Conservation (phyloP, 495 filamentous ascomycete genomes). For the Aspergillus saccharolyticus region DNA sequence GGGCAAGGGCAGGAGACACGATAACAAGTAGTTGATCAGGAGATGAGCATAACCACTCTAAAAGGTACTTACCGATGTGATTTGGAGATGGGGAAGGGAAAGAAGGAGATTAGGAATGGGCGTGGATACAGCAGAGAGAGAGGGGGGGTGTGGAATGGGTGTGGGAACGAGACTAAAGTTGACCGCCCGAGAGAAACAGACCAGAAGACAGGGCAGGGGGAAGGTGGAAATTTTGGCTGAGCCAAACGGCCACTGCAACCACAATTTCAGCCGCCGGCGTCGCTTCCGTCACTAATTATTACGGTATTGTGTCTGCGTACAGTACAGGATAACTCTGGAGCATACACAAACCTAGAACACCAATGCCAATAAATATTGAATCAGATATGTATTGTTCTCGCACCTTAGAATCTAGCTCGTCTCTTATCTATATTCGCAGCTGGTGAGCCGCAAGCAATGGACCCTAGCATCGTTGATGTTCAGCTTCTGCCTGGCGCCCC, state of each 20-base stretch:
- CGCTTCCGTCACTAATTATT: constrained; percentile 31
- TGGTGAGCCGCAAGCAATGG: not conserved
- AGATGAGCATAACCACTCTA: too few species aligned
- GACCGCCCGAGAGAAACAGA: constrained; percentile 8
- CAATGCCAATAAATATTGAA: too few species aligned
- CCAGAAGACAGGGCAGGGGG: constrained; percentile 13
- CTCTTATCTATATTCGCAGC: not conserved
- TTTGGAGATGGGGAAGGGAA: constrained; percentile 15
- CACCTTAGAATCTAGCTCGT: too few species aligned
- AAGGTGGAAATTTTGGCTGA: constrained; percentile 27
- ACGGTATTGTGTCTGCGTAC: not conserved
- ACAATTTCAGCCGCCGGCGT: constrained; percentile 31
- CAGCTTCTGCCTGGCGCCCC: constrained; percentile 11
- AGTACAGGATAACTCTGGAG: too few species aligned
- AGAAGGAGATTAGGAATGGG: constrained; percentile 10
- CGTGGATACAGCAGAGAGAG: constrained; percentile 9
- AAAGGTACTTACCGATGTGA: constrained; percentile 10
- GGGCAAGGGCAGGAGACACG: not conserved
- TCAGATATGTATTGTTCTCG: too few species aligned
- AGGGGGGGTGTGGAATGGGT: not conserved
- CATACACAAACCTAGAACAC: too few species aligned
- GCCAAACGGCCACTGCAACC: constrained; percentile 1
- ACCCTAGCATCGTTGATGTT: not conserved
- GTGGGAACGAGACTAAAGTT: not conserved
- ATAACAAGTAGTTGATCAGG: not conserved